A percentile compares a stretch with the other conserved stretches of the same genome.
Conservation (phyloP, 768 basidiomycete genomes). For the Neoboletus subvelutipes region DNA sequence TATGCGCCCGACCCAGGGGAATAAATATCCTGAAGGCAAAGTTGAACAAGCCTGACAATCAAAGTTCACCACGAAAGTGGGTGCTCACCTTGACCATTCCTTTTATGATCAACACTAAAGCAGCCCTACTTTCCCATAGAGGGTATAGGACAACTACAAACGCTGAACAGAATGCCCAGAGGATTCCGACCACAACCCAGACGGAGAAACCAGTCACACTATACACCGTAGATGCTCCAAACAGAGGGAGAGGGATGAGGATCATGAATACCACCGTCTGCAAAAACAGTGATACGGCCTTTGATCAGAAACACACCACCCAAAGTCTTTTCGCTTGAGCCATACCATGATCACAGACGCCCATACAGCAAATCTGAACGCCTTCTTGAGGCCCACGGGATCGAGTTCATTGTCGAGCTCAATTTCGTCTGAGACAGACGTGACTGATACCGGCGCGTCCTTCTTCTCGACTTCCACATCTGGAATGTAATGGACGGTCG, state of each 20-base stretch:
- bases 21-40: constrained; percentile 39
- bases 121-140: constrained; percentile 76
- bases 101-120: constrained; percentile 53
- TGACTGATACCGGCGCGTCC: constrained; percentile 27
- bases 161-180: constrained; percentile 80
- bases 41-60: not conserved
- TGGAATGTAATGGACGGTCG: constrained; percentile 14
- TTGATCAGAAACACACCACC: not conserved
- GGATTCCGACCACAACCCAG: constrained; percentile 81
- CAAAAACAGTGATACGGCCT: not conserved
- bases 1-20: constrained; percentile 42
- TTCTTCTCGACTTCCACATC: constrained; percentile 41
- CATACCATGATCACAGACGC: constrained; percentile 66
- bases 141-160: constrained; percentile 82
- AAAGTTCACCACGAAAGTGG: not conserved
- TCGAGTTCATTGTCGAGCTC: constrained; percentile 61
- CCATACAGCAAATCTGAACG: constrained; percentile 80
- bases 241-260: constrained; percentile 81
- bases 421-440: constrained; percentile 37
- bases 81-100: constrained; percentile 63
- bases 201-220: constrained; percentile 61
- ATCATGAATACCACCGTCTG: constrained; percentile 66
- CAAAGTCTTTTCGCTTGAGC: not conserved
- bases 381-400: constrained; percentile 61
- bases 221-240: constrained; percentile 77